A percentile compares a stretch with the other conserved stretches of the same genome.
These are phyloP conservation scores for Penicillium nordicum DNA, from an alignment of 2,329 filamentous ascomycete species.

Conservation along the genomic window DNA sequence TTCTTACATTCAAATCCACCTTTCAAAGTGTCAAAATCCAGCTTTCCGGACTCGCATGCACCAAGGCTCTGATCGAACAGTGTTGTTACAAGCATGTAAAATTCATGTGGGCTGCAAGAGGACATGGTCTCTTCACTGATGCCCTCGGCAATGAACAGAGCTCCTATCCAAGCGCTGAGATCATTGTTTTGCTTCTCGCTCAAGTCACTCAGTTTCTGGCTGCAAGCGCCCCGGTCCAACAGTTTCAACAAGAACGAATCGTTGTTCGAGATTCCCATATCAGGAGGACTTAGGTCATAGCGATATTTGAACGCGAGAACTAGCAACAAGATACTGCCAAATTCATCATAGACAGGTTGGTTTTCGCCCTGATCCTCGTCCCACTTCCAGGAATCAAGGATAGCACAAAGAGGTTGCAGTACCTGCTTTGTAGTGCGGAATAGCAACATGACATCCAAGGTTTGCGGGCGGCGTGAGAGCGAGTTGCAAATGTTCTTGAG, in stretches of 20 bases:
- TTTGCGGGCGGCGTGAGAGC: conserved; percentile 53
- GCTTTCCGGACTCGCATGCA: conserved; percentile 54
- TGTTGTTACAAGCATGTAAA: conserved; percentile 60
- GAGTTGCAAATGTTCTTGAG: conserved; percentile 59
- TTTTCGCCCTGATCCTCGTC: conserved; percentile 63
- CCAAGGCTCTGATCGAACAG: conserved; percentile 60
- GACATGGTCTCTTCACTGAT: conserved; percentile 64
- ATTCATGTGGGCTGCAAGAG: conserved; percentile 61
- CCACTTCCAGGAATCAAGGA: conserved; percentile 62
- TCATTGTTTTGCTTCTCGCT: conserved; percentile 56
- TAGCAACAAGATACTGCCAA: conserved; percentile 59
- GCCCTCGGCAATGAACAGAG: conserved; percentile 60
- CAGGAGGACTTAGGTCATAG: conserved; percentile 51
- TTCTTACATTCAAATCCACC: conserved; percentile 59
- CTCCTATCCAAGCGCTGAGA: conserved; percentile 59
- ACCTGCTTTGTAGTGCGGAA: conserved; percentile 57
- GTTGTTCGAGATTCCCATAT: conserved; percentile 50
- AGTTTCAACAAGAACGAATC: conserved; percentile 57
- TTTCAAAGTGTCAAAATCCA: conserved; percentile 58
- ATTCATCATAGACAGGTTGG: conserved; percentile 64
- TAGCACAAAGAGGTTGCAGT: conserved; percentile 55
- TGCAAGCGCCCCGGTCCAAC: conserved; percentile 47
- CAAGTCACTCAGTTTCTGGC: conserved; percentile 50
- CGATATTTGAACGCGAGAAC: conserved; percentile 57
- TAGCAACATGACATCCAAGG: conserved; percentile 58